phyloP scores from a whole-genome alignment of 257 asterid species.

The Linderniella brevidens region DNA sequence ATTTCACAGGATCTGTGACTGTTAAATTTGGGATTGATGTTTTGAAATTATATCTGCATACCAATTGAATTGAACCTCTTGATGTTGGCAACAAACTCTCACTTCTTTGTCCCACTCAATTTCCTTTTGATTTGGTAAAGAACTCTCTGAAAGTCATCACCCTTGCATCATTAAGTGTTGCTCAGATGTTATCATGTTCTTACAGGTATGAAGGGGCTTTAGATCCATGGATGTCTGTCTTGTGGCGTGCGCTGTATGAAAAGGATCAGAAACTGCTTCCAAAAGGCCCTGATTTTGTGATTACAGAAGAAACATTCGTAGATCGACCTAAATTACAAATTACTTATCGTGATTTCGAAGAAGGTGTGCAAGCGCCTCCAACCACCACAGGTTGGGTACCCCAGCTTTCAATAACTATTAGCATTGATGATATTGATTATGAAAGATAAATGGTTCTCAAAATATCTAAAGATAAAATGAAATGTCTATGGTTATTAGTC shows the following conservation, averaged over 20 bases:
- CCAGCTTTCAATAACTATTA: not conserved
- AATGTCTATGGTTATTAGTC: slow-evolving; percentile 3
- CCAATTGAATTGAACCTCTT: no score
- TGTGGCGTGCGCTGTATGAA: slow-evolving; percentile 57
- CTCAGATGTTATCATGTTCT: slow-evolving; percentile 10
- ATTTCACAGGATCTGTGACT: slow-evolving; percentile 1
- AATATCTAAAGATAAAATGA: slow-evolving; percentile 7
- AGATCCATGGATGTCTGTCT: slow-evolving; percentile 83
- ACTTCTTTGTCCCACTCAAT: no score
- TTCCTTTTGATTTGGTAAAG: no score
- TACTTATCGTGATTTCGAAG: slow-evolving; percentile 33
- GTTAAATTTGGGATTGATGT: not conserved
- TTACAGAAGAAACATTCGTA: slow-evolving; percentile 25
- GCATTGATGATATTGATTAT: slow-evolving; percentile 6
- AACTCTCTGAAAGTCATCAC: no score
- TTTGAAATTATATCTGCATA: no score
- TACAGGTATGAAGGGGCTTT: slow-evolving; percentile 88
- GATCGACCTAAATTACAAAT: slow-evolving; percentile 66
- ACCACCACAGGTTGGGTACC: slow-evolving; percentile 31
- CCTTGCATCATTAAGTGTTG: slow-evolving; percentile 2
- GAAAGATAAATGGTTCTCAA: slow-evolving; percentile 5
- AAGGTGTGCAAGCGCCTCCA: slow-evolving; percentile 25
- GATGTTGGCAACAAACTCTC: no score
- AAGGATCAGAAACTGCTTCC: slow-evolving; percentile 43
- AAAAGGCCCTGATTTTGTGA: slow-evolving; percentile 33